Base-by-base conservation (phyloP, 2,329 filamentous ascomycete species). In the Aspergillus candidus region DNA sequence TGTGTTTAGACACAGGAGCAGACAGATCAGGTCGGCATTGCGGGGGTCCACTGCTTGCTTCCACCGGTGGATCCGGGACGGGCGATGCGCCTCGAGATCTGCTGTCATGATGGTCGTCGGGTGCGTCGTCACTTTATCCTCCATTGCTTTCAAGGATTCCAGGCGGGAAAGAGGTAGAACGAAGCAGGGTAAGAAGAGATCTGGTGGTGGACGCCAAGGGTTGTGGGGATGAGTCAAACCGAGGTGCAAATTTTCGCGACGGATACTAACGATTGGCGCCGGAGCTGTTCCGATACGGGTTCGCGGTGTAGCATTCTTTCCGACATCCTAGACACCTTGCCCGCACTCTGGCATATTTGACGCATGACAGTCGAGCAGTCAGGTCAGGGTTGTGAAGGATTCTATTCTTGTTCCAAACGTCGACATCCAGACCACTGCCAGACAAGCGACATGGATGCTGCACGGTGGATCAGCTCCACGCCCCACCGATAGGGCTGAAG, bases 1-100 rank as follows among this genome's bases (percentile, higher is more conserved):
- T 0, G 69, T 72, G 29, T 66, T 55, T 41, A 72, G 66, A 32
- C 59, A 62, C 10, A 65, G 57, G 43, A 72, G 49, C 51, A 72
- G 47, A 62, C 56, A 69, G 35, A 70, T 51, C 10, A 66, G 44
- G 39, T 69, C 66, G 5, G 65, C 64, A 41, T 68, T 51, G 6
- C 57, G 56, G 32, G 57, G 48, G 22, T 56, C 54, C 32, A 69
- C 43, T 3, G 52, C 52, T 33, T 66, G 54, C 6, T 52, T 54
- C 62, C 61, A 67, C 41, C 55, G 52, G 40, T 49, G 46, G n/a
- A 46, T 12, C 32, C 59, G 32, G 10, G 46, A 36, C 13, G 51
- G 44, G 11, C 45, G 18, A 14, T 43, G 43, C 7, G 47, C 22
- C 14, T 48, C 43, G 7, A 36, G 32, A 12, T 13, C 38, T 27